Conservation (phyloP, 495 filamentous ascomycete species). For the Annulohypoxylon maeteangense region DNA sequence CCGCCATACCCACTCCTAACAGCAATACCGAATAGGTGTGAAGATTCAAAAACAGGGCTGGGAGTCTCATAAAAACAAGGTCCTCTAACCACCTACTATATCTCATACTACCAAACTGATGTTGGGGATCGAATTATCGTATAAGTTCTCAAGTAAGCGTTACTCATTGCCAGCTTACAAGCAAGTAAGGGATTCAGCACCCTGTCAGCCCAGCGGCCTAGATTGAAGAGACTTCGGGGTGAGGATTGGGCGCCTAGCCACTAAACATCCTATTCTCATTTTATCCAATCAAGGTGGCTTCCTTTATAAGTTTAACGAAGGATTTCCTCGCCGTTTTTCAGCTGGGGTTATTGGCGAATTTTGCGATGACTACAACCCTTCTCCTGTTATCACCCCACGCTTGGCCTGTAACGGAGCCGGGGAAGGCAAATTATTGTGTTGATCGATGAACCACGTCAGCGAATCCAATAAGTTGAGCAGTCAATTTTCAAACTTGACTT, state of each 20-base stretch:
- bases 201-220: neutral
- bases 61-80: neutral
- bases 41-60: neutral
- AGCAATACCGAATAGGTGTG: too few relatives aligned
- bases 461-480: neutral
- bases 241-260: neutral
- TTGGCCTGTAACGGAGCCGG: neutral
- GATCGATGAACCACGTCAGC: neutral
- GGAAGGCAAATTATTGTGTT: neutral
- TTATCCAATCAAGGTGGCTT: neutral
- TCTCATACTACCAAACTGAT: neutral
- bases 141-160: neutral
- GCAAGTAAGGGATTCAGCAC: too few relatives aligned
- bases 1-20: neutral
- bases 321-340: neutral
- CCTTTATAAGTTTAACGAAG: neutral
- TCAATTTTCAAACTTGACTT: neutral
- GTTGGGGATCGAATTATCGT: neutral
- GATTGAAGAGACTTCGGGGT: neutral
- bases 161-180: neutral
- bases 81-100: neutral
- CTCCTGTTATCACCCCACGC: neutral
- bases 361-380: neutral
- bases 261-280: neutral
- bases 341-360: neutral